Evolutionary conservation across 768 basidiomycete species (phyloP).

Genomic region (Russula griseocarnosa): DNA sequence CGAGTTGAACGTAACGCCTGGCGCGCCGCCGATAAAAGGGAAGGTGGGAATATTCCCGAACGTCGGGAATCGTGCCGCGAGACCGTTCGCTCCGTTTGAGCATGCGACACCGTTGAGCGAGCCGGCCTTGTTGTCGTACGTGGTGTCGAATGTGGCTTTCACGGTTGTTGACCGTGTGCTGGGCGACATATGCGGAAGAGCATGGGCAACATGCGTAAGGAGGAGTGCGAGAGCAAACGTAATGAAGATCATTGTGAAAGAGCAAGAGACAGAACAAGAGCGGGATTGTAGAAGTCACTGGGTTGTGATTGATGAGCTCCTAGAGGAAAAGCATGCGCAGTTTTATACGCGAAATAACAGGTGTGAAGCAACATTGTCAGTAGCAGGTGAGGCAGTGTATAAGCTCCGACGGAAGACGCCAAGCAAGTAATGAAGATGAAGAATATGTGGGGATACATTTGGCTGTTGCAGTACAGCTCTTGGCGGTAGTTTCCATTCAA

Average conservation of each 20-base stretch:
- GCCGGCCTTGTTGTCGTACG: conserved; percentile 44
- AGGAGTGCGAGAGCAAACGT: conserved; percentile 4
- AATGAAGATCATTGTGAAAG: conserved; percentile 4
- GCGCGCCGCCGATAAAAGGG: conserved; percentile 56
- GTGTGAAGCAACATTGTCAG: too few species aligned
- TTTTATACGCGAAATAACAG: conserved; percentile 1
- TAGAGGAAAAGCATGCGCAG: not conserved
- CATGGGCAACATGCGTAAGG: not conserved
- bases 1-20: conserved; percentile 50
- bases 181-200: not conserved
- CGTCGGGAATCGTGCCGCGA: conserved; percentile 45
- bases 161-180: too few species aligned
- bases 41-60: conserved; percentile 53
- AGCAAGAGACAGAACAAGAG: too few species aligned
- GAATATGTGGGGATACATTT: too few species aligned
- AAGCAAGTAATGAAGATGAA: too few species aligned
- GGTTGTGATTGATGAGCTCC: not conserved
- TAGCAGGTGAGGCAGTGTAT: too few species aligned
- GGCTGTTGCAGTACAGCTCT: too few species aligned
- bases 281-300: not conserved
- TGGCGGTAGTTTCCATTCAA: too few species aligned
- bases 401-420: too few species aligned
- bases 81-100: conserved; percentile 51
- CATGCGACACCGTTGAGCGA: conserved; percentile 47
- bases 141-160: conserved; percentile 39